phyloP scores from a whole-genome alignment of 768 basidiomycete species.

The Lactarius indigo region DNA sequence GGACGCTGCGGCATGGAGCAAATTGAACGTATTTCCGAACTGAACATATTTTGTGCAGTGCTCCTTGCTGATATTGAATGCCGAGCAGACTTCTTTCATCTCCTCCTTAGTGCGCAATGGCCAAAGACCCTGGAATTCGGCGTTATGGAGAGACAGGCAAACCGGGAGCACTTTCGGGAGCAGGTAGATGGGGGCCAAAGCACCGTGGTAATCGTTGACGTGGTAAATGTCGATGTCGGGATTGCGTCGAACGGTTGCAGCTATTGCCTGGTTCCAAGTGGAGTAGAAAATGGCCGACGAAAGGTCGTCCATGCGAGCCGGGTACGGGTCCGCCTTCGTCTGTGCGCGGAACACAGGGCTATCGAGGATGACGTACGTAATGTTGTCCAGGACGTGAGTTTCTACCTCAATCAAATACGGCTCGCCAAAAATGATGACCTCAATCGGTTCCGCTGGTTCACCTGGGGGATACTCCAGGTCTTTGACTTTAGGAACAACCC shows the following conservation, averaged over 20 bases:
- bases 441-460: conserved; percentile 89
- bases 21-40: conserved; percentile 96
- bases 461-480: conserved; percentile 91
- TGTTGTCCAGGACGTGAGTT: conserved; percentile 89
- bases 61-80: conserved; percentile 96
- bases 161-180: conserved; percentile 87
- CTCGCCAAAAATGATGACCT: conserved; percentile 95
- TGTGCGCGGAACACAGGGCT: conserved; percentile 96
- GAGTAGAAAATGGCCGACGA: conserved; percentile 97
- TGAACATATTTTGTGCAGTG: conserved; percentile 96
- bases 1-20: conserved; percentile 89
- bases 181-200: conserved; percentile 86
- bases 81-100: conserved; percentile 97
- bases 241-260: conserved; percentile 80
- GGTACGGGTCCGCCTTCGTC: conserved; percentile 94
- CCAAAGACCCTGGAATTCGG: conserved; percentile 97
- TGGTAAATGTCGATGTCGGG: conserved; percentile 93
- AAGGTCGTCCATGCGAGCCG: conserved; percentile 95
- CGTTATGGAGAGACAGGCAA: conserved; percentile 92
- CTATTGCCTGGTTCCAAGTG: conserved; percentile 97
- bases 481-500: conserved; percentile 94
- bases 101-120: conserved; percentile 95
- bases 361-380: conserved; percentile 92
- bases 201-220: conserved; percentile 93
- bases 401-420: conserved; percentile 95